A percentile compares a stretch with the other conserved stretches of the same genome.
These are phyloP conservation scores for Cyclotella choctawhatcheeana DNA, from an alignment of 108 stramenopile species.

Conservation along the genomic window DNA sequence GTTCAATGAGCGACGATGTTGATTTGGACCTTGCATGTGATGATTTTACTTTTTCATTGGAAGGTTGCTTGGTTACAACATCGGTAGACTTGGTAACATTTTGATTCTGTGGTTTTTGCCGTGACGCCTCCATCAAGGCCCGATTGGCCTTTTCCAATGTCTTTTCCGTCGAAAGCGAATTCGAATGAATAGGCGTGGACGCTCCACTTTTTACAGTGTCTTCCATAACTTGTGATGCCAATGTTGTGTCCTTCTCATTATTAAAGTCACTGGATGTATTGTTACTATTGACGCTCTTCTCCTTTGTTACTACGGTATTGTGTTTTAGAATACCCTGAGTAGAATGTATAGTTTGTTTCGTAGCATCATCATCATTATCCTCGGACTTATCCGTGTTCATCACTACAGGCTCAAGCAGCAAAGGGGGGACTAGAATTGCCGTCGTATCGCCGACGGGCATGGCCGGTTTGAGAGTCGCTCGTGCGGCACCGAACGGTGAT, in stretches of 20 bases:
- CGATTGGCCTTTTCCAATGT: conserved; percentile 1
- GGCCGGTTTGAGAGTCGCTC: conserved; percentile 17
- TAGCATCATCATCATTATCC: too few relatives aligned
- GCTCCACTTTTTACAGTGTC: too few relatives aligned
- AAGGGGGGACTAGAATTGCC: conserved; percentile 10
- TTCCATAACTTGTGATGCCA: too few relatives aligned
- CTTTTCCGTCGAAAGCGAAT: neutral
- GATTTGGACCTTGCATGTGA: neutral
- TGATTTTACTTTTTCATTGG: neutral
- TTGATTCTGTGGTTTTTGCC: too few relatives aligned
- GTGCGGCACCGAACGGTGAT: conserved; percentile 17
- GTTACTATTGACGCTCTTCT: too few relatives aligned
- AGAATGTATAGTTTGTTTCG: too few relatives aligned
- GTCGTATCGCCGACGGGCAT: neutral
- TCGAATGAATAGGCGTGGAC: conserved; percentile 25
- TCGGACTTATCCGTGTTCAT: too few relatives aligned
- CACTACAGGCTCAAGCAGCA: neutral
- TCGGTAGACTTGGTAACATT: neutral
- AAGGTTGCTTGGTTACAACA: neutral
- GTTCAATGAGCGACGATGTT: neutral
- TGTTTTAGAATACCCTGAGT: too few relatives aligned
- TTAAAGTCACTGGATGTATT: too few relatives aligned
- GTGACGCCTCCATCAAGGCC: neutral
- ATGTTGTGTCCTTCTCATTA: too few relatives aligned
- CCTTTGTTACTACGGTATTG: too few relatives aligned